Conservation (phyloP, 371 early-diverging fungal genomes). For the Apophysomyces elegans region DNA sequence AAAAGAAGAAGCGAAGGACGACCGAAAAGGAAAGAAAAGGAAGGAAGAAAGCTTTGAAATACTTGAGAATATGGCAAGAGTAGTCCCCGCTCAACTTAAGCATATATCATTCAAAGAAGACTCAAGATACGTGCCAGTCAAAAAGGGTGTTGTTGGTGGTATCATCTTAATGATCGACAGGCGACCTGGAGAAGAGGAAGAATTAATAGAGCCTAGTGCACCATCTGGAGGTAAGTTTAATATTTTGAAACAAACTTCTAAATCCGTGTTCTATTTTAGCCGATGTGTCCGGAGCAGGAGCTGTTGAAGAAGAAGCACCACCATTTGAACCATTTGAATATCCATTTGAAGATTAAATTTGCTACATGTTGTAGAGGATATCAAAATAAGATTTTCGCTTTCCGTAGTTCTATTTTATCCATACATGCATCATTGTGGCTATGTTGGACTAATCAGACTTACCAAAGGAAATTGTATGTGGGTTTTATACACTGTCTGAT, state of each 20-base stretch:
- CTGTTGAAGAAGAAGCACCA: slow-evolving; percentile 69
- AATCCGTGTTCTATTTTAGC: slow-evolving; percentile 19
- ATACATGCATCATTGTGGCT: too few relatives aligned
- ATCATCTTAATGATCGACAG: slow-evolving; percentile 78
- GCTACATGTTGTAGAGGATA: slow-evolving; percentile 1
- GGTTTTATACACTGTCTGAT: too few relatives aligned
- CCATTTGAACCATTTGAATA: slow-evolving; percentile 91
- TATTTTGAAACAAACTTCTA: not conserved
- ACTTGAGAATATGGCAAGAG: slow-evolving; percentile 87
- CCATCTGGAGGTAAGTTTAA: slow-evolving; percentile 50
- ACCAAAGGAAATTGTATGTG: too few relatives aligned
- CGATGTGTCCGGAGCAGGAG: slow-evolving; percentile 38
- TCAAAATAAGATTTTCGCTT: too few relatives aligned
- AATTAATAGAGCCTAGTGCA: slow-evolving; percentile 60
- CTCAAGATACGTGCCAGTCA: slow-evolving; percentile 88
- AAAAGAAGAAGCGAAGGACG: slow-evolving; percentile 53
- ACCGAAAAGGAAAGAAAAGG: slow-evolving; percentile 58
- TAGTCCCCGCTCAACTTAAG: slow-evolving; percentile 88
- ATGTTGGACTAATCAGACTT: too few relatives aligned
- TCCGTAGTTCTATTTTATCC: too few relatives aligned
- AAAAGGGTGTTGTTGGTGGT: slow-evolving; percentile 77
- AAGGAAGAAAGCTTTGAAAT: slow-evolving; percentile 75
- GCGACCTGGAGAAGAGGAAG: slow-evolving; percentile 63
- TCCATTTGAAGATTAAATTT: slow-evolving; percentile 67
- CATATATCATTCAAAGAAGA: slow-evolving; percentile 83